Evolutionary conservation across 352 stramenopile genomes (phyloP).

Genomic region (Globisporangium okanoganense): DNA sequence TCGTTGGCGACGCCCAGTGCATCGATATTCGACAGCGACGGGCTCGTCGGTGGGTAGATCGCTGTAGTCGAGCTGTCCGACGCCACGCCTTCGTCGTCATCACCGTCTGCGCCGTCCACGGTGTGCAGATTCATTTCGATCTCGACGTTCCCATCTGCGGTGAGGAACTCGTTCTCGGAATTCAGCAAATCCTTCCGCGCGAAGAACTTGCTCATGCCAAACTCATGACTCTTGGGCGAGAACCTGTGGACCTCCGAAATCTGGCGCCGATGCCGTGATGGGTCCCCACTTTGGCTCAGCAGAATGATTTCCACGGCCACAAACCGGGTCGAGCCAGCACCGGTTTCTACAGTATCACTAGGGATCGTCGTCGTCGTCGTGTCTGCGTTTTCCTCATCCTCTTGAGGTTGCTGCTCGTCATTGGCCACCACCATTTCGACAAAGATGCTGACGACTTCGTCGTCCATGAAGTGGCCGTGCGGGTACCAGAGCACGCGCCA

Average conservation of each 20-base stretch:
- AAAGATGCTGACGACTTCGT: constrained; percentile 50
- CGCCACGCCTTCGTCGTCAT: constrained; percentile 9
- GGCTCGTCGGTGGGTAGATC: constrained; percentile 13
- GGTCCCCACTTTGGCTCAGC: constrained; percentile 26
- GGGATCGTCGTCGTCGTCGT: constrained; percentile 4
- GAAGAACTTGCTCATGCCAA: constrained; percentile 54
- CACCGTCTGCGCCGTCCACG: constrained; percentile 12
- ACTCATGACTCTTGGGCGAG: constrained; percentile 40
- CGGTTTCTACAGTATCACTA: neutral
- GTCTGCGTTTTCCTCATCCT: neutral
- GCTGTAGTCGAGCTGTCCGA: constrained; percentile 9
- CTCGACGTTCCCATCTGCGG: constrained; percentile 37
- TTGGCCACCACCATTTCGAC: constrained; percentile 44
- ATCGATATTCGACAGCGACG: constrained; percentile 20
- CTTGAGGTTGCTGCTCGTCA: neutral
- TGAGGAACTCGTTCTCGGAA: constrained; percentile 40
- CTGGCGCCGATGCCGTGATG: constrained; percentile 22
- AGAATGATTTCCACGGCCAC: constrained; percentile 45
- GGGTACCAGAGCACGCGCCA: constrained; percentile 74
- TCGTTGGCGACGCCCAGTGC: constrained; percentile 12
- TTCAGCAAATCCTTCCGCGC: constrained; percentile 42
- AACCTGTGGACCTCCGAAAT: constrained; percentile 49
- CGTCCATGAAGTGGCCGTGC: constrained; percentile 34
- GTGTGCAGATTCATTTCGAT: constrained; percentile 47
- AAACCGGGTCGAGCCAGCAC: neutral